Conservation (phyloP, 2,329 filamentous ascomycete species). For the Cytospora leucostoma region DNA sequence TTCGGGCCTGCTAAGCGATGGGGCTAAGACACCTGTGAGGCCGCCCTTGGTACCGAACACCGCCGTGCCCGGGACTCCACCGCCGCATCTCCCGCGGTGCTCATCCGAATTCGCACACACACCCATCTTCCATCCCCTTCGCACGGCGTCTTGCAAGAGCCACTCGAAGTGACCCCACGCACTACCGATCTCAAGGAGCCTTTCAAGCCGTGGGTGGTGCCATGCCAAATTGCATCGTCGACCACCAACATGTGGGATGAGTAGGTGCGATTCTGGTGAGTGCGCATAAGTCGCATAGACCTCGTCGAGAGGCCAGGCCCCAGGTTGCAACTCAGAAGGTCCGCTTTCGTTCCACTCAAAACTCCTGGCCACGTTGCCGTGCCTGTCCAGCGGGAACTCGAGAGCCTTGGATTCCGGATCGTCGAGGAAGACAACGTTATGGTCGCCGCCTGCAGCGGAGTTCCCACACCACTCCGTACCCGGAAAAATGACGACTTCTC, state of each 20-base stretch:
- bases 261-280: conserved; percentile 35
- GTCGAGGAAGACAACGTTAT: conserved; percentile 40
- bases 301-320: conserved; percentile 41
- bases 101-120: conserved; percentile 41
- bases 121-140: conserved; percentile 38
- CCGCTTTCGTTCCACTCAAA: conserved; percentile 43
- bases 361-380: conserved; percentile 39
- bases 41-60: conserved; percentile 38
- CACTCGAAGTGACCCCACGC: conserved; percentile 41
- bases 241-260: conserved; percentile 42
- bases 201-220: conserved; percentile 41
- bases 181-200: conserved; percentile 40
- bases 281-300: conserved; percentile 41
- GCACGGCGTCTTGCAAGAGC: conserved; percentile 37
- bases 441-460: conserved; percentile 38
- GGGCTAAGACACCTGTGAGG: conserved; percentile 34
- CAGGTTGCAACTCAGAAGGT: conserved; percentile 35
- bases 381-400: conserved; percentile 37
- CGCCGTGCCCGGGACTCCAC: conserved; percentile 39
- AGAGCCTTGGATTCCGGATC: conserved; percentile 31
- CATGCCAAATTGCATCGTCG: conserved; percentile 39
- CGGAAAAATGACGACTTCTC: conserved; percentile 36
- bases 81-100: conserved; percentile 40
- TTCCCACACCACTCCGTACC: conserved; percentile 42
- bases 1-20: conserved; percentile 28